Base-by-base conservation (phyloP, 2,329 filamentous ascomycete species). In the Fusarium xyrophilum region DNA sequence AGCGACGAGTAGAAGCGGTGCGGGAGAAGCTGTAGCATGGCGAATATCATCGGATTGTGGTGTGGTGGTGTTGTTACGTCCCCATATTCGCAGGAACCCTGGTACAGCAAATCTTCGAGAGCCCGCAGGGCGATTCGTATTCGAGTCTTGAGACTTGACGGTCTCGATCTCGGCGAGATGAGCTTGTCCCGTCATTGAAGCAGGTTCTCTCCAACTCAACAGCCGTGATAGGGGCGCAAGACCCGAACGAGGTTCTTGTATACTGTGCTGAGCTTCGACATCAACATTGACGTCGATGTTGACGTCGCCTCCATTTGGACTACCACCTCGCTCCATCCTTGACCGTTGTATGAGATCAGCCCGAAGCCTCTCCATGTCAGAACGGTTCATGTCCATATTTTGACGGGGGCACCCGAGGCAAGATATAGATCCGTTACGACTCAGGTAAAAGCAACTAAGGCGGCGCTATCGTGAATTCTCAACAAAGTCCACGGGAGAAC, bases 61-160 rank as follows among this genome's bases (percentile, higher is more conserved):
- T 44, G 51, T 23, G 32, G 43, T 17, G 39, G 56, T 65, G 39
- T 58, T 65, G 39, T 58, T 57, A 32, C 25, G 50, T 12, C 39
- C 30, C 67, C 67, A 70, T 61, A 38, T 39, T 44, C 67, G 60
- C 28, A 71, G 23, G 38, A 69, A 65, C 51, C 48, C 58, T 23
- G 67, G 66, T 30, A 59, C 30, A 36, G 39, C 43, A 53, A 63
- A 48, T 59, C 56, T 38, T 62, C 53, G 58, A 57, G 68, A 35
- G 40, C 57, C 28, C 35, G 15, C 51, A 52, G 32, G 57, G 36
- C 68, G 70, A 76, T 76, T 8, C 82, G 81, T 3, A 81, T 72
- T 73, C 17, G 82, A 79, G 5, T 77, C 76, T 5, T 84, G 82
- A 3, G 82, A 81, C 71, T 87, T 87, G 35, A 84, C 83, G 23